Evolutionary conservation across 1,284 basidiomycete genomes (phyloP), one percentile per base, ranked within the genome.

Genomic region (Leccinum insolens): DNA sequence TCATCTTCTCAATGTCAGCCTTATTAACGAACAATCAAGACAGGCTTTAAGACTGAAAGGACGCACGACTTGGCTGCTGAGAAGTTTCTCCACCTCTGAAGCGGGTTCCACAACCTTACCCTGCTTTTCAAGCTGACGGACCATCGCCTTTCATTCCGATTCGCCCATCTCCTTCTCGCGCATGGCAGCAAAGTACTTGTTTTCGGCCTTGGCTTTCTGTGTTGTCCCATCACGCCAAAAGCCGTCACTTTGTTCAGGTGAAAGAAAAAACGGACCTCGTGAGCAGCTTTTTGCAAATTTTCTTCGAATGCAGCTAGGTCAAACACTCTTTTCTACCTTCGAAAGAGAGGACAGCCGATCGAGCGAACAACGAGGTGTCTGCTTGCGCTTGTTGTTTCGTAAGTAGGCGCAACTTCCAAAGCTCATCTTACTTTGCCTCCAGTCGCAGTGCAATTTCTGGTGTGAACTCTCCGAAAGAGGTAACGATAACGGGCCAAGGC

Each of bases 121-220:
- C 75, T 96, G 95, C 72, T 94, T 94, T 75, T 96, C 95, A 17
- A 89, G 79, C 62, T 85, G 87, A 52, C 88, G 83, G 46, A 83
- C 79, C 25, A 91, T 80, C 44, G 86, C 88, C 77, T 94, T 93
- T 68, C 89, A 86, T 78, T 98, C 95, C 2, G 83, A 84, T 46
- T 95, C 93, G 6, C 92, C 80, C 3, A 92, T 89, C 70, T 98
- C 96, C 78, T 95, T 96, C 67, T 92, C 89, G 41, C 95, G 89
- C 92, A 97, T 95, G 5, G 92, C 90, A 31, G 93, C 88, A 78
- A 92, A 99, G 80, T 91, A 99, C 80, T 96, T 98, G 83, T 96
- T 98, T 74, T 99, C 96, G 22, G 94, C 90, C 81, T 97, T 98
- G 14, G 95, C 93, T 90, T 89, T 93, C 88, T 92, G 74, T 60